Conservation (phyloP, 2,329 filamentous ascomycete species). For the Alternaria triticina region DNA sequence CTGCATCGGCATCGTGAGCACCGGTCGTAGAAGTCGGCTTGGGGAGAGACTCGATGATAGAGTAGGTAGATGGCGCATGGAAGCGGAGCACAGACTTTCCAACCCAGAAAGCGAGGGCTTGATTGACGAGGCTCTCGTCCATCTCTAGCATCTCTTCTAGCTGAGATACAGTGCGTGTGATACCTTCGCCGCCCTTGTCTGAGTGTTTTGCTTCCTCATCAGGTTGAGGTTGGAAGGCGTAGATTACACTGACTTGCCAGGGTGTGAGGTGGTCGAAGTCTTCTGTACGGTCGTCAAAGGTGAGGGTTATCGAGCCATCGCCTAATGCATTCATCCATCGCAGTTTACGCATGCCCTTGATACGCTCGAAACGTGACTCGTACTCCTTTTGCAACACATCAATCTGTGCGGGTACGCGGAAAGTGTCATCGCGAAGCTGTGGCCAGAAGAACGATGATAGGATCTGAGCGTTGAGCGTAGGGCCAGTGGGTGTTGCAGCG, state of each 20-base stretch:
- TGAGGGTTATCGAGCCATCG: constrained; percentile 78
- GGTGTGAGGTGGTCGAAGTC: constrained; percentile 77
- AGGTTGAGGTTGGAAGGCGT: constrained; percentile 71
- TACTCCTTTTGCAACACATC: constrained; percentile 71
- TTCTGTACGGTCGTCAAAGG: constrained; percentile 80
- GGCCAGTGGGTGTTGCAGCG: constrained; percentile 40
- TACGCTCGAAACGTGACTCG: constrained; percentile 74
- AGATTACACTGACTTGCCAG: constrained; percentile 87
- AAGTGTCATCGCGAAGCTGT: constrained; percentile 72
- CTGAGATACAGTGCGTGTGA: constrained; percentile 51
- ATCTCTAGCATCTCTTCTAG: constrained; percentile 68
- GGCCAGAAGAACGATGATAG: constrained; percentile 96
- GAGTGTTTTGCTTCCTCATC: constrained; percentile 33
- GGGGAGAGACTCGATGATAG: constrained; percentile 65
- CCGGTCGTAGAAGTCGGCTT: constrained; percentile 39
- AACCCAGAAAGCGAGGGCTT: constrained; percentile 75
- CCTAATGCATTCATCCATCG: constrained; percentile 87
- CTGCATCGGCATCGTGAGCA: constrained; percentile 38
- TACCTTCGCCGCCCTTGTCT: constrained; percentile 26
- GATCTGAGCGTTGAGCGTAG: constrained; percentile 76
- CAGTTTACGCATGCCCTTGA: constrained; percentile 85
- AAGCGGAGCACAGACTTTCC: constrained; percentile 68
- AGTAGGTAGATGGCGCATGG: constrained; percentile 58
- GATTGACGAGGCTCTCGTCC: constrained; percentile 73
- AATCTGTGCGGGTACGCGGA: constrained; percentile 67